phyloP scores from a whole-genome alignment of 164 flowering plant species.

The Stephania cephalantha region DNA sequence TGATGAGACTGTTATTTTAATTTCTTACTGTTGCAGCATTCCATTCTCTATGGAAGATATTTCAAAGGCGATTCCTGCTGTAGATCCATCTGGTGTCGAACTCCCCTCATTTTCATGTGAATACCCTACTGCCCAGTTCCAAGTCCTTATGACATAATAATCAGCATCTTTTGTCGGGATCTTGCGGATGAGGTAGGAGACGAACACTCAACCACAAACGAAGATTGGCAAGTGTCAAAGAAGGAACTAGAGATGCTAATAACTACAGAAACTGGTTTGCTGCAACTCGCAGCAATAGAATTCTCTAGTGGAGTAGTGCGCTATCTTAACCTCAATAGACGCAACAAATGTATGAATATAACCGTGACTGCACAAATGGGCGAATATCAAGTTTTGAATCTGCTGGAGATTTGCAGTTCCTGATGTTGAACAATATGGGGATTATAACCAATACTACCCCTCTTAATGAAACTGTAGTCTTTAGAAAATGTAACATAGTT shows the following conservation, averaged over 20 bases:
- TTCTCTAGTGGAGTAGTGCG: neutral
- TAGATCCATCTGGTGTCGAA: conserved; percentile 63
- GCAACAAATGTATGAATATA: no score
- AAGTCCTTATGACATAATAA: conserved; percentile 19
- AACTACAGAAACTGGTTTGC: neutral
- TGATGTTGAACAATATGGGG: neutral
- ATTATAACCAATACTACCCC: neutral
- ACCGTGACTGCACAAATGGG: neutral
- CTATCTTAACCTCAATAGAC: neutral
- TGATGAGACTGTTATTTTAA: neutral
- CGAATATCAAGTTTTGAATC: neutral
- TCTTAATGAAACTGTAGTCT: neutral
- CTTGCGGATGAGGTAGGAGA: neutral
- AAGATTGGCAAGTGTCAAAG: neutral
- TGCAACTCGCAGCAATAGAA: neutral
- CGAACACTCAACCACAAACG: neutral
- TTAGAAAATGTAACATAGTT: neutral
- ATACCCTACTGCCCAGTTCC: conserved; percentile 53
- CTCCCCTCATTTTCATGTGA: conserved; percentile 51
- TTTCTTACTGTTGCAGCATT: conserved; percentile 47
- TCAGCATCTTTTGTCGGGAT: neutral
- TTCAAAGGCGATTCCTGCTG: conserved; percentile 73
- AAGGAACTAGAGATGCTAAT: neutral
- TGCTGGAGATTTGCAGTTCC: neutral
- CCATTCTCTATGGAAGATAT: conserved; percentile 95